Evolutionary conservation across 805 yeast species (phyloP).

Genomic region (Metschnikowia anglica): DNA sequence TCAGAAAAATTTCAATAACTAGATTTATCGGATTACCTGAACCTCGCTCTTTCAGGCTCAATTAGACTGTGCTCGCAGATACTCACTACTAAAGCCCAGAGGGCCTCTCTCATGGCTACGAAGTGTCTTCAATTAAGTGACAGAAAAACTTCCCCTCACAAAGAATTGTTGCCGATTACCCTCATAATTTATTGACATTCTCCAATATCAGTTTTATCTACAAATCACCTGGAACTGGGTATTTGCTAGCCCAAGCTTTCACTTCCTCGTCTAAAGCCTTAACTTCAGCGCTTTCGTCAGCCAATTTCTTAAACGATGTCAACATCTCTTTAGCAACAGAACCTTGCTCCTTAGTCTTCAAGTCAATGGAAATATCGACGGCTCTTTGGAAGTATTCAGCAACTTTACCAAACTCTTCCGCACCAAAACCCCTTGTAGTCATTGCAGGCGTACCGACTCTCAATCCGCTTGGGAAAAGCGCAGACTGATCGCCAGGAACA

Average conservation of each 20-base stretch:
- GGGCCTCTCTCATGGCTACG: no score
- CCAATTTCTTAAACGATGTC: constrained; percentile 68
- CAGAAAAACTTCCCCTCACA: no score
- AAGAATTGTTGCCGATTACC: no score
- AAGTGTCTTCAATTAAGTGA: no score
- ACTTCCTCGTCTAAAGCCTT: constrained; percentile 64
- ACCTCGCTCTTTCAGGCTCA: no score
- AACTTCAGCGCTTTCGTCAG: constrained; percentile 62
- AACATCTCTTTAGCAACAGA: constrained; percentile 57
- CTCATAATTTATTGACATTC: not conserved
- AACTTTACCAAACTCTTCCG: constrained; percentile 74
- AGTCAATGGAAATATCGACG: constrained; percentile 61
- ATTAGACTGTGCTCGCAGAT: no score
- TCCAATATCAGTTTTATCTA: not conserved
- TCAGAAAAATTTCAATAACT: no score
- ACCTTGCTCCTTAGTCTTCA: constrained; percentile 62
- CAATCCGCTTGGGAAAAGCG: constrained; percentile 92
- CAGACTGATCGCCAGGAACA: constrained; percentile 94
- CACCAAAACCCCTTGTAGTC: constrained; percentile 92
- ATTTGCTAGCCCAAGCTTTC: constrained; percentile 66
- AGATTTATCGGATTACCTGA: no score
- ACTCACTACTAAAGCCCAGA: no score
- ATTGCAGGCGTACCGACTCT: constrained; percentile 98
- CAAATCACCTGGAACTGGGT: constrained; percentile 86
- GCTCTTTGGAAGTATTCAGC: constrained; percentile 80